Evolutionary conservation across 371 early-diverging fungal species (phyloP), one percentile per base, ranked within the genome.

Genomic region (Mucor racemosus): DNA sequence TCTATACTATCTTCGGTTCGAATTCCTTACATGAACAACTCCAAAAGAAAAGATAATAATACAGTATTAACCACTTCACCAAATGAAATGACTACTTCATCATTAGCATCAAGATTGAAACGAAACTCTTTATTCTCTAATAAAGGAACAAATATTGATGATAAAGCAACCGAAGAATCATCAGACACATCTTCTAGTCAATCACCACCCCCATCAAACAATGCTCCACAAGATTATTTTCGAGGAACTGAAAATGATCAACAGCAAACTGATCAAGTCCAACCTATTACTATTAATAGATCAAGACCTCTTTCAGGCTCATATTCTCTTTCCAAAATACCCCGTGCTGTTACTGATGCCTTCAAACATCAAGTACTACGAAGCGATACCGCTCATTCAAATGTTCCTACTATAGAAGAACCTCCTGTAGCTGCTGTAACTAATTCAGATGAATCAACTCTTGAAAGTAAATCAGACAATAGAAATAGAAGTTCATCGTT

Each of bases 281-380:
- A 53, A 11, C 53, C 53, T 9, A 53, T 53, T 31, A 35, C 36
- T 21, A 42, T 53, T 7, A 44, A 0, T 15, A 64, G 56, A 42
- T n/a, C 40, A 40, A 40, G 58, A 11, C 65, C 65, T 9, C 48
- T 14, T 13, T 54, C 65, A 5, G 65, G 40, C 4, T 36, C 65
- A 10, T 60, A 72, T 38, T 64, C 56, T 21, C 35, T 72, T 31
- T 31, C 61, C 38, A 72, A 61, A 44, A 64, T 72, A 59, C 72
- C 72, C 31, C 64, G 68, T 33, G 61, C 35, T 11, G 61, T 71
- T 4, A 62, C 62, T 4, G 71, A 62, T 66, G 71, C 65, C 15
- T 21, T 72, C 31, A 69, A 69, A 39, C 36, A 64, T 36, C 72
- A 63, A 62, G 56, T 67, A 8, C 59, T 55, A 11, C 56, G 65